Conservation (phyloP, 306 rosid species). For the Vachellia pachyceras region DNA sequence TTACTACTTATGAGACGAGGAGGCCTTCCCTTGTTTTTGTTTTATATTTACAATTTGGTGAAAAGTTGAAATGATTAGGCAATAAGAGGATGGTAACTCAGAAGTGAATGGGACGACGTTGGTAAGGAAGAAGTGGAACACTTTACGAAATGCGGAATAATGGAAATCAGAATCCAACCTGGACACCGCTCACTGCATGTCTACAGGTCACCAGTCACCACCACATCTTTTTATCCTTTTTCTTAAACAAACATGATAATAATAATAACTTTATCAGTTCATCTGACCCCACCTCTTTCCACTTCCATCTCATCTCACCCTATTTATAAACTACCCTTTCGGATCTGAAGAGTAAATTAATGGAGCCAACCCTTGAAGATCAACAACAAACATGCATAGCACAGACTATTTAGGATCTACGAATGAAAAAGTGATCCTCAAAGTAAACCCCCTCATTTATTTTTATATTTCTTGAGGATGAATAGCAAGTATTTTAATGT, state of each 20-base stretch:
- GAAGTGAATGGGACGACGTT: neutral
- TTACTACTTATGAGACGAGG: neutral
- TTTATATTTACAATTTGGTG: neutral
- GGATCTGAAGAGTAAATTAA: neutral
- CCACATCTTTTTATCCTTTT: neutral
- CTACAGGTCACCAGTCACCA: too few relatives aligned
- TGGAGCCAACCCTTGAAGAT: neutral
- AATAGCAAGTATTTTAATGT: neutral
- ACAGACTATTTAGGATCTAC: neutral
- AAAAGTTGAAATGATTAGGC: neutral
- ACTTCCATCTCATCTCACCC: neutral
- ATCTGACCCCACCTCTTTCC: too few relatives aligned
- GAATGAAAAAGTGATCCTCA: neutral
- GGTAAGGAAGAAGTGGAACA: neutral
- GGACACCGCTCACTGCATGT: neutral
- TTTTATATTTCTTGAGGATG: neutral
- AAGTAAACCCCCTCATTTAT: neutral
- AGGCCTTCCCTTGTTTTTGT: too few relatives aligned
- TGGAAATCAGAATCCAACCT: too few relatives aligned
- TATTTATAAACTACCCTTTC: neutral
- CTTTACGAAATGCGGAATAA: too few relatives aligned
- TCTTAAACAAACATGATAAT: neutral
- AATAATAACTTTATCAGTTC: too few relatives aligned
- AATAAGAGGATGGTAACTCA: neutral
- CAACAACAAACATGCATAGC: neutral